Base-by-base conservation (phyloP, 2,329 filamentous ascomycete genomes). In the Hymenoscyphus fraxineus region DNA sequence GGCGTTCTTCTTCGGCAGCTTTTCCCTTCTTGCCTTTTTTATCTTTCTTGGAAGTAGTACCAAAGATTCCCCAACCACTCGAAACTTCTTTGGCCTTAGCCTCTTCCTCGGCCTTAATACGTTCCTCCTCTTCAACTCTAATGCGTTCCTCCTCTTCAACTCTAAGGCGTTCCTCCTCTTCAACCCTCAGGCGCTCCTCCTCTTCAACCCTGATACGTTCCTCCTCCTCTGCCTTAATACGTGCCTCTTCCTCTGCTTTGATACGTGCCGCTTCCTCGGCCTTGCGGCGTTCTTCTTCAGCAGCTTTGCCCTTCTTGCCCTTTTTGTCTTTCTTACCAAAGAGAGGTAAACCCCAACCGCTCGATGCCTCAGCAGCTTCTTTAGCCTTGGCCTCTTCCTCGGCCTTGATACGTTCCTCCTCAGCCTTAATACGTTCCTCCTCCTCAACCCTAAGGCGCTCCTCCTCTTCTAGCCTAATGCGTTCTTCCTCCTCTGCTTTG, bases 21-120 rank as follows among this genome's bases (percentile, higher is more conserved):
- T 80, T 83, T 64, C 73, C 75, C 63, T 81, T 83, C 54, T 77
- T 76, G 73, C 85, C 85, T 71, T 83, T 82, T 76, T 85, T 85
- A 51, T 75, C 73, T 58, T 74, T 74, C 60, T 72, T 74, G 4
- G 68, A 69, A 40, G 69, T 60, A 4, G 27, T 27, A 27, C 63
- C 44, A 15, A 64, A 38, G 10, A 65, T 64, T 7, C 66, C 70
- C 67, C 71, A 74, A n/a, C 67, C 66, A 58, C 27, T 27, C 27
- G 27, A 27, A 27, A 27, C 27, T 27, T 78, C 77, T 32, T 81
- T 79, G n/a, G 75, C 75, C 64, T 80, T 80, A 1, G 81, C 79
- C 22, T 54, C 47, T 19, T 35, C 35, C 60, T 5, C 62, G 6
- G 35, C 35, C 35, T 35, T 35, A 10, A 35, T 10, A 5, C 35